Conservation (phyloP, 2,329 filamentous ascomycete genomes). For the Lasiodiplodia gonubiensis region DNA sequence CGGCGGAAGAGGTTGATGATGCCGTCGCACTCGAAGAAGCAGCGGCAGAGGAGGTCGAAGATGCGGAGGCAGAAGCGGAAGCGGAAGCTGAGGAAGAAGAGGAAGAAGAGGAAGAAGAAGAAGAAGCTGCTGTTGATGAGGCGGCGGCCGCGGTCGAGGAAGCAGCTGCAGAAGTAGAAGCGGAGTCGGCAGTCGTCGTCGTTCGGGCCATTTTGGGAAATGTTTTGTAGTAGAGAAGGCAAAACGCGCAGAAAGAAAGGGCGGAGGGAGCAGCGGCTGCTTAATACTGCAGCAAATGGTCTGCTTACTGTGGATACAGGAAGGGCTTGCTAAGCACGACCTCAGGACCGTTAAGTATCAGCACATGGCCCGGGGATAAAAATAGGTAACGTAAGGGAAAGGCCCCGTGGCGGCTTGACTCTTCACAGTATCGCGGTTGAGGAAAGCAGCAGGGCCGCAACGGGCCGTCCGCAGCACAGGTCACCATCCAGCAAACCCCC, state of each 20-base stretch:
- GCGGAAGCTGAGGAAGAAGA: not conserved
- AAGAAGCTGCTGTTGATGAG: not conserved
- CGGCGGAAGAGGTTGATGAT: not conserved
- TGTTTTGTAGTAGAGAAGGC: not conserved
- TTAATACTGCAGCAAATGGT: constrained; percentile 1
- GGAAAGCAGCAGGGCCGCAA: constrained; percentile 11
- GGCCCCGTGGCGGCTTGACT: constrained; percentile 6
- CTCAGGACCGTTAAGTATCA: not conserved
- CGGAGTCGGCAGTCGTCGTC: not conserved
- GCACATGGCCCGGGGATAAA: not conserved
- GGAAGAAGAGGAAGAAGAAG: not conserved
- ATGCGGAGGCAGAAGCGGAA: not conserved
- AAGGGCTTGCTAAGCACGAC: not conserved
- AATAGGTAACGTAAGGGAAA: constrained; percentile 1
- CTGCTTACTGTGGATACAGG: not conserved
- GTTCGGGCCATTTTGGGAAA: constrained; percentile 9
- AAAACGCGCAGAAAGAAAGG: not conserved
- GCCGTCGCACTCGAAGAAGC: not conserved
- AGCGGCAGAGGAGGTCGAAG: not conserved
- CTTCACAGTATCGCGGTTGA: constrained; percentile 1
- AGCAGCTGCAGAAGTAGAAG: not conserved
- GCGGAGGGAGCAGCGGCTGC: not conserved
- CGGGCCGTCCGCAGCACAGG: constrained; percentile 25
- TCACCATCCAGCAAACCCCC: not conserved
- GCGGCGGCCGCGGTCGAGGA: not conserved